Evolutionary conservation across 176 grass and related monocot genomes (phyloP).

Genomic region (Cenchrus purpureus): DNA sequence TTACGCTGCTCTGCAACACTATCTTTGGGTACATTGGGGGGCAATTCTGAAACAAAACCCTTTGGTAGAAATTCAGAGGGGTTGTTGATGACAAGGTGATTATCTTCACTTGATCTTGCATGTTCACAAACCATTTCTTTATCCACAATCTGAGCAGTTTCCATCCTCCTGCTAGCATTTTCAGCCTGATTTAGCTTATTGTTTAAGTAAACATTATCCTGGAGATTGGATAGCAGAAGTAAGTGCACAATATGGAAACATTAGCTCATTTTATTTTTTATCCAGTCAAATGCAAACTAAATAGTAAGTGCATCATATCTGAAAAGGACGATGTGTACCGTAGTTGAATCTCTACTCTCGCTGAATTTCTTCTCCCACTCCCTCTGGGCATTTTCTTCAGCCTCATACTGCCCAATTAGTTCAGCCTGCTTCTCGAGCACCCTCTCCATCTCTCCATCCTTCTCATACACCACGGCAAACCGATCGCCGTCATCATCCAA

Average conservation of each 20-base stretch:
- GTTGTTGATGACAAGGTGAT: background rate
- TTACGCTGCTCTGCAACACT: conserved; percentile 26
- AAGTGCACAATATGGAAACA: conserved; percentile 3
- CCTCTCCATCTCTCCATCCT: conserved; percentile 82
- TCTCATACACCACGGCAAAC: conserved; percentile 39
- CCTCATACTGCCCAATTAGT: conserved; percentile 76
- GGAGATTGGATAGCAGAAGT: conserved; percentile 44
- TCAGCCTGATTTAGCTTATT: conserved; percentile 38
- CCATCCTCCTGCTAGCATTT: conserved; percentile 42
- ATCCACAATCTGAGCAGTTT: conserved; percentile 26
- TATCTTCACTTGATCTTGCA: conserved; percentile 32
- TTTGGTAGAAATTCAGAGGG: conserved; percentile 28
- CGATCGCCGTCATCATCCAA: background rate
- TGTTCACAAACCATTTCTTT: conserved; percentile 45
- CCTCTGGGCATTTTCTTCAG: conserved; percentile 90
- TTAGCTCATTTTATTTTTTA: background rate
- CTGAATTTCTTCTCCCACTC: conserved; percentile 95
- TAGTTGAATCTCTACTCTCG: conserved; percentile 31
- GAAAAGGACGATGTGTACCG: conserved; percentile 43
- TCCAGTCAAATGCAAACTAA: conserved; percentile 11
- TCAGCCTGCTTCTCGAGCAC: conserved; percentile 84
- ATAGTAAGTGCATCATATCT: background rate
- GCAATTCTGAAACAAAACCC: conserved; percentile 31
- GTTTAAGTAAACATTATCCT: conserved; percentile 44
- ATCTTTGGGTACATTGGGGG: conserved; percentile 38